phyloP scores from a whole-genome alignment of 208 protist species.

The Wallacemonas collosoma region DNA sequence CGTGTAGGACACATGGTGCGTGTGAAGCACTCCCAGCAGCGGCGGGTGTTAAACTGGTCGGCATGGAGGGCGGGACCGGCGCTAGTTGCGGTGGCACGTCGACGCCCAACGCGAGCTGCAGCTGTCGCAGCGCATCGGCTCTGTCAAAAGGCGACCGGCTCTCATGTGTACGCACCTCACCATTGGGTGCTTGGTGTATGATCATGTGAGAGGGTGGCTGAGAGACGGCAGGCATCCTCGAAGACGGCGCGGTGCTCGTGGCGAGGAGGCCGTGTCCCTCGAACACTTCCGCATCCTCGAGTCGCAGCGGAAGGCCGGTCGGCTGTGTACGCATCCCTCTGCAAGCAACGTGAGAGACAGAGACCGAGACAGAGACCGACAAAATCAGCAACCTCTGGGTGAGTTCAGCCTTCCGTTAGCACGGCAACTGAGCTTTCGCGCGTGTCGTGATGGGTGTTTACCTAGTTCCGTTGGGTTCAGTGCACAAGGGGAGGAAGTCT shows the following conservation, averaged over 20 bases:
- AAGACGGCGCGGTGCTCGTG: background rate
- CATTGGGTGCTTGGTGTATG: background rate
- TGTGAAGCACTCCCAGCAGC: too few relatives aligned
- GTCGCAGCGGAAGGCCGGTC: background rate
- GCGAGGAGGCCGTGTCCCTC: background rate
- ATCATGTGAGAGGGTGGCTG: background rate
- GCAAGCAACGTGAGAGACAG: background rate
- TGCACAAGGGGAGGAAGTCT: too few relatives aligned
- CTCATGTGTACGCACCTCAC: background rate
- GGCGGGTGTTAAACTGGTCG: too few relatives aligned
- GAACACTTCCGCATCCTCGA: constrained; percentile 5
- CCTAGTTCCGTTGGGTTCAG: too few relatives aligned
- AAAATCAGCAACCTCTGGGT: background rate
- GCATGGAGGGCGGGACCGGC: background rate
- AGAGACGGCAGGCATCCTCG: background rate
- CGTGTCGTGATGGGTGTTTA: too few relatives aligned
- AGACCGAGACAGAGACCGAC: background rate
- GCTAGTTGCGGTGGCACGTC: constrained; percentile 26
- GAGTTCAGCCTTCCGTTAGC: too few relatives aligned
- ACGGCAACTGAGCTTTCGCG: too few relatives aligned
- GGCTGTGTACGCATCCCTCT: background rate
- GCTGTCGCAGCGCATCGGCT: constrained; percentile 36
- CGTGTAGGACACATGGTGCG: background rate
- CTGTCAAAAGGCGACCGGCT: constrained; percentile 12
- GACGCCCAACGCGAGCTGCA: constrained; percentile 27